Base-by-base conservation (phyloP, 129 eudicot species). In the Flaveria bidentis region DNA sequence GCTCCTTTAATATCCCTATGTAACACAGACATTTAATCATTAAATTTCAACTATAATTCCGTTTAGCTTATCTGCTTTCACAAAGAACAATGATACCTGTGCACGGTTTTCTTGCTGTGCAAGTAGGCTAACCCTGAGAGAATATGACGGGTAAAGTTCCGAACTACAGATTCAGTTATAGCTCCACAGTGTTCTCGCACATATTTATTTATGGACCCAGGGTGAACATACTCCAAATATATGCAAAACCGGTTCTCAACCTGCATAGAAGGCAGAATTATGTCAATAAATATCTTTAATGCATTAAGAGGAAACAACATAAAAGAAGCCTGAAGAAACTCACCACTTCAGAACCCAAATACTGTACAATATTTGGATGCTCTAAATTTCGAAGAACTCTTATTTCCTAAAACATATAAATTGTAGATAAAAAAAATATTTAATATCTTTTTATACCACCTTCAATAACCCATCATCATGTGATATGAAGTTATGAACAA, bases 1-100 rank as follows among this genome's bases (percentile, higher is more conserved):
- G 98, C 96, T 66, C 98, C 98, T 83, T 93, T 93, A 55, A 93
- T 93, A 84, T 93, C 98, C 90, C 98, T 93, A 69, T 67, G 28
- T 61, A 33, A 79, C 41, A 70, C 69, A 74, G 72, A 16, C 30
- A 82, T 49, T 82, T 20, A 57, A 51, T 76, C 23, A 28, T 13
- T 69, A 50, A 15, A 76, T 69, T 70, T 69, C 11, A 64, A 26
- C 61, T 8, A 33, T 5, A 69, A 71, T 50, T 33, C 9, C 41
- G 36, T 18, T 76, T 62, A 46, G 78, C 7, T 68, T 49, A 71
- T 61, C 58, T 15, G 67, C 33, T 71, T 49, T 28, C 18, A 12
- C 16, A 15, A 62, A 39, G 66, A 68, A 50, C 11, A 62, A 72
- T 14, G 12, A 10, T 76, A 93, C 98, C 98, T 93, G 86, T 93